Evolutionary conservation across 2,329 filamentous ascomycete species (phyloP).

Genomic region (Claviceps purpurea): DNA sequence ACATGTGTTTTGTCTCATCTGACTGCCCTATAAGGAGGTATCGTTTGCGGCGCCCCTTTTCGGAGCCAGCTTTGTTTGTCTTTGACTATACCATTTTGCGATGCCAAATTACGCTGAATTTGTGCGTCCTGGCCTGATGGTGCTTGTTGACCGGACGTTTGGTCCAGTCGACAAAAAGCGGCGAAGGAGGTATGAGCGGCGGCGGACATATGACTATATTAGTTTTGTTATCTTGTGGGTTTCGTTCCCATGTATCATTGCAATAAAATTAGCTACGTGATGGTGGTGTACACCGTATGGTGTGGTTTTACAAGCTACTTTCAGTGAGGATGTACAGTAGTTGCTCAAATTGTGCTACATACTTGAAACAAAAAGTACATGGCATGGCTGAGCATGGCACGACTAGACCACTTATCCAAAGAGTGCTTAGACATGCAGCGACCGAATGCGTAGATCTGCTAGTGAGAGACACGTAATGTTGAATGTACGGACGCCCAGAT

Average conservation of each 20-base stretch:
- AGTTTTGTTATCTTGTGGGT: not conserved
- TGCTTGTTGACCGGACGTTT: not conserved
- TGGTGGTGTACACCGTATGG: not conserved
- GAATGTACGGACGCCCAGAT: too few relatives aligned
- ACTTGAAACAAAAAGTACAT: not conserved
- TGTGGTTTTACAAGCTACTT: not conserved
- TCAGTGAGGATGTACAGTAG: not conserved
- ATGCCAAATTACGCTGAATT: not conserved
- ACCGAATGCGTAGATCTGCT: too few relatives aligned
- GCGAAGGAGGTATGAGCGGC: not conserved
- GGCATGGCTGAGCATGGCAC: not conserved
- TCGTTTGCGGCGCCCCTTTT: not conserved
- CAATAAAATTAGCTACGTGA: not conserved
- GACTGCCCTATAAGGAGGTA: too few relatives aligned
- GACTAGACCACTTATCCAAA: too few relatives aligned
- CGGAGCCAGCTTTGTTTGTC: not conserved
- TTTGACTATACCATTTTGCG: not conserved
- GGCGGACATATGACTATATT: not conserved
- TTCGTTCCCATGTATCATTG: not conserved
- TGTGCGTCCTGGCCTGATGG: not conserved
- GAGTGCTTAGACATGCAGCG: too few relatives aligned
- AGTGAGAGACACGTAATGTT: too few relatives aligned
- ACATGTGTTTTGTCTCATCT: too few relatives aligned
- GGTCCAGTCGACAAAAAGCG: not conserved
- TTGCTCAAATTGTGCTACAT: not conserved